phyloP scores from a whole-genome alignment of 306 rosid species.

The Cucurbita ficifolia region DNA sequence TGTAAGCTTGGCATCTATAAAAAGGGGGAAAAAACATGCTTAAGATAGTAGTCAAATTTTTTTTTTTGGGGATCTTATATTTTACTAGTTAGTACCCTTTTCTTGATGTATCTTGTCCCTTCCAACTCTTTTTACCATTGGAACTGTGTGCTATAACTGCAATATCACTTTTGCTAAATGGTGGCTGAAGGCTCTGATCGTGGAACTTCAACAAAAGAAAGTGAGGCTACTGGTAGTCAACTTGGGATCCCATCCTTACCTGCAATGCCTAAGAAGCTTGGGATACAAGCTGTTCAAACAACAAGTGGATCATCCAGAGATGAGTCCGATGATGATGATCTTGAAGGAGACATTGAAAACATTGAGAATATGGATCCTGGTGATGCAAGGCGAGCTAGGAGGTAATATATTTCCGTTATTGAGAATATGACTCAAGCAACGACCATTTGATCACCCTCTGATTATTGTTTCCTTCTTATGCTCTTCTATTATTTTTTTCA shows the following conservation, averaged over 20 bases:
- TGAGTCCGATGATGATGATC: conserved; percentile 45
- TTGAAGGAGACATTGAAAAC: conserved; percentile 39
- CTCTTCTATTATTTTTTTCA: background rate
- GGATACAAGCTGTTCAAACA: conserved; percentile 21
- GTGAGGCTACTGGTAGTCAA: conserved; percentile 21
- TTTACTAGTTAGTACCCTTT: background rate
- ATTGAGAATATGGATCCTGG: conserved; percentile 34
- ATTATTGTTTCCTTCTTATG: background rate
- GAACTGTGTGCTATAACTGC: background rate
- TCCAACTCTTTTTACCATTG: background rate
- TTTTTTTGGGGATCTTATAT: background rate
- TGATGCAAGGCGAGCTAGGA: conserved; percentile 41
- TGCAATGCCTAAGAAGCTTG: conserved; percentile 17
- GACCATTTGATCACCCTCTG: background rate
- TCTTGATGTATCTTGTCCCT: background rate
- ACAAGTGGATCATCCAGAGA: conserved; percentile 49
- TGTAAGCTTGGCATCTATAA: background rate
- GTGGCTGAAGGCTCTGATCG: conserved; percentile 13
- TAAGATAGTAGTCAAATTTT: background rate
- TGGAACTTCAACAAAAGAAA: conserved; percentile 14
- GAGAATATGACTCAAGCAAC: background rate
- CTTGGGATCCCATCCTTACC: conserved; percentile 27
- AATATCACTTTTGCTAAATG: background rate
- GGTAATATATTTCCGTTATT: conserved; percentile 14
- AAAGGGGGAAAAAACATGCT: background rate